Percentiles rank a stretch among this genome's conserved stretches.
These are phyloP conservation scores for Debaryomycetaceae sp. DNA, from an alignment of 1,139 yeast genomes.

Conservation along the genomic window DNA sequence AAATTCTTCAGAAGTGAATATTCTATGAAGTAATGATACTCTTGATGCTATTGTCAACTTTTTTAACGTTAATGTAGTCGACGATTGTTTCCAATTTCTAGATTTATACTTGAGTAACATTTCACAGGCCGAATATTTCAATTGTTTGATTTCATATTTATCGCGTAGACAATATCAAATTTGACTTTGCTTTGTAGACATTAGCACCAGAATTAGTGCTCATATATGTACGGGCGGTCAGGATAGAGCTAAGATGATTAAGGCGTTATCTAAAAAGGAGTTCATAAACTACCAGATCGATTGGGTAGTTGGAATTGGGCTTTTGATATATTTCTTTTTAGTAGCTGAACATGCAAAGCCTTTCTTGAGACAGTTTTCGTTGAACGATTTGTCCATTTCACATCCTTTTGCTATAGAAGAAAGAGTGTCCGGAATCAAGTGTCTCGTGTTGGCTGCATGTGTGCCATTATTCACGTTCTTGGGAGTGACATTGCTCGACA, in stretches of 20 bases:
- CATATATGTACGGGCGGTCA: no score
- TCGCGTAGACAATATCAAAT: no score
- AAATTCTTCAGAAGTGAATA: no score
- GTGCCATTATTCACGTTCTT: constrained; percentile 19
- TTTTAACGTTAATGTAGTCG: no score
- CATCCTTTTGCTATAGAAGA: constrained; percentile 46
- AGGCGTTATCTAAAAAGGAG: constrained; percentile 1
- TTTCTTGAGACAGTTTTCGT: constrained; percentile 31
- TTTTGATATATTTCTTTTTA: constrained; percentile 28
- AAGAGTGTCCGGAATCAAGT: constrained; percentile 31
- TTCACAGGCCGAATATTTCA: no score
- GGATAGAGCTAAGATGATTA: neutral
- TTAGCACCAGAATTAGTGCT: no score
- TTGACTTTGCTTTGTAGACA: no score
- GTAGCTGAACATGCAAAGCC: constrained; percentile 39
- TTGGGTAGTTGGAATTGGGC: constrained; percentile 28
- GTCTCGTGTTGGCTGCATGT: constrained; percentile 21
- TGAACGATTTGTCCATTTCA: constrained; percentile 33
- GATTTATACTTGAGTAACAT: no score
- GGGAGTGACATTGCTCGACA: constrained; percentile 5
- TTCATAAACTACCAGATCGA: constrained; percentile 23
- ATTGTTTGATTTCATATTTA: no score
- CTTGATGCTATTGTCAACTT: no score
- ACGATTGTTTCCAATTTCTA: no score
- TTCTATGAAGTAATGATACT: no score